phyloP scores from a whole-genome alignment of 2,329 filamentous ascomycete genomes.

The Trichothecium roseum region DNA sequence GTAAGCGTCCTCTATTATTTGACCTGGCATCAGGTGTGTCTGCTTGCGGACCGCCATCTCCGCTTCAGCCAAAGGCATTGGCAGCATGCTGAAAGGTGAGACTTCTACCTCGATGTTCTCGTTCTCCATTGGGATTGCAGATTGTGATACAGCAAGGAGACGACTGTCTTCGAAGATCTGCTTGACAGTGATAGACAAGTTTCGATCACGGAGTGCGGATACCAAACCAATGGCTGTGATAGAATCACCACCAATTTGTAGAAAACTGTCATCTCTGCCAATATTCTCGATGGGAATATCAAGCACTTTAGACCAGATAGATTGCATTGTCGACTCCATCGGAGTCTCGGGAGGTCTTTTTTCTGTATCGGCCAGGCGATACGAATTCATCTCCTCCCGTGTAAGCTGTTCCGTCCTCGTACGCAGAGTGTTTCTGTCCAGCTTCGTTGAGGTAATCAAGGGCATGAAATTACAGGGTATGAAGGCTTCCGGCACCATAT shows the following conservation, averaged over 20 bases:
- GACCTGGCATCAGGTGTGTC: neutral
- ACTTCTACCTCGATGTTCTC: neutral
- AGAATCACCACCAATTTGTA: conserved; percentile 9
- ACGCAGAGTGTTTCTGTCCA: conserved; percentile 9
- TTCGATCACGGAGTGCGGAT: neutral
- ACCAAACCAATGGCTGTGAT: conserved; percentile 7
- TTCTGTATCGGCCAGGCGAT: conserved; percentile 14
- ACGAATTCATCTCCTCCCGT: conserved; percentile 7
- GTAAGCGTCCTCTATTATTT: conserved; percentile 14
- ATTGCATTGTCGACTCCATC: conserved; percentile 5
- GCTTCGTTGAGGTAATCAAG: conserved; percentile 31
- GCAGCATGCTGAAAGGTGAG: neutral
- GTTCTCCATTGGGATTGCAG: too few species aligned
- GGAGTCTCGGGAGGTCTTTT: conserved; percentile 8
- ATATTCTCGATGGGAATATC: neutral
- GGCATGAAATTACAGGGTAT: conserved; percentile 32
- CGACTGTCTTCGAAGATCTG: conserved; percentile 1
- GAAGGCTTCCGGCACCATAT: conserved; percentile 32
- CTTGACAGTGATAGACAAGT: neutral
- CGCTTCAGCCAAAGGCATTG: conserved; percentile 4
- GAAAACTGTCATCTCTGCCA: conserved; percentile 5
- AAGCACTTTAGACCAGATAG: conserved; percentile 2
- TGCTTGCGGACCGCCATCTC: neutral
- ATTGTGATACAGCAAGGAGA: neutral
- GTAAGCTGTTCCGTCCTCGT: conserved; percentile 2